Evolutionary conservation across 345 rosid species (phyloP), one percentile per base, ranked within the genome.

Genomic region (Kernera saxatilis): DNA sequence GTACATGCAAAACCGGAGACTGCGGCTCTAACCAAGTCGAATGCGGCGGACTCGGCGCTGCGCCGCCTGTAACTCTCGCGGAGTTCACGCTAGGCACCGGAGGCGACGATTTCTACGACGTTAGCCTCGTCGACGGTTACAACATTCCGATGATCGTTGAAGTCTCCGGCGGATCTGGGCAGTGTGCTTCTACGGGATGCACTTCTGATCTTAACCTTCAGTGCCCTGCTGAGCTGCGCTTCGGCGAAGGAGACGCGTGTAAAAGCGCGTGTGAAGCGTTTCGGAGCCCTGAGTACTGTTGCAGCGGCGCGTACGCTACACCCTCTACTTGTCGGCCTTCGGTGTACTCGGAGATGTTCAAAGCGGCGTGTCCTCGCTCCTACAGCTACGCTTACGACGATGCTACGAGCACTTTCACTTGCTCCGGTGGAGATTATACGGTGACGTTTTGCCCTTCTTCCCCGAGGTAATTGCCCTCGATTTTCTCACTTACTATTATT

Each of bases 331-430:
- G 99, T 59, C 71, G 78, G 49, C 99, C 99, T 17, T 85, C 99
- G 1, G 87, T 89, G 8, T 94, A 94, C 73, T 94, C 99, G 33
- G 66, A 83, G 83, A 81, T 91, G 91, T 94, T 94, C 39, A 94
- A 94, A 81, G 77, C 91, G 0, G 97, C 93, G 1, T 94, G 99
- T 61, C 98, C 99, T 21, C 83, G 86, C 56, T 89, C 99, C 6
- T 94, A 94, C 50, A 94, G 99, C 64, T 94, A 89, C 30, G 99
- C 99, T 0, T 94, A 91, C 67, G 99, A 94, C 37, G 99, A 94
- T 58, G 85, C 93, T 17, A 85, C 91, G 0, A 94, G 99, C 57
- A 94, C 99, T 8, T 94, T 91, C 68, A 94, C 99, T 0, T 94
- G 99, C 68, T 48, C 86, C 15, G 93, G 89, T 0, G 96, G 96